These are phyloP conservation scores for Letharia lupina DNA, from an alignment of 495 filamentous ascomycete species.

Conservation along the genomic window DNA sequence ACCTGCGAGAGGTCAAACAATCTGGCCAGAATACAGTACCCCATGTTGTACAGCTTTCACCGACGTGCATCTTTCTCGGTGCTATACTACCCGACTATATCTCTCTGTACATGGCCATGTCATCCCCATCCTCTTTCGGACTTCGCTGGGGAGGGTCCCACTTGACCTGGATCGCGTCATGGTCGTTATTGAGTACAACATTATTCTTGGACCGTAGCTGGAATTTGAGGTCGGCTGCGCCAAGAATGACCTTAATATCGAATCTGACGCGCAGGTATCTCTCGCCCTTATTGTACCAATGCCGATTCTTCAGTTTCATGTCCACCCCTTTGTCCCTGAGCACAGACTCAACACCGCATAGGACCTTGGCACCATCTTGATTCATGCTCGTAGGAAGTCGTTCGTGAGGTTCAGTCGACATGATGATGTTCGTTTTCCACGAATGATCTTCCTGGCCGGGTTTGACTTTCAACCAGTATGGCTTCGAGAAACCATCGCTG, in stretches of 20 bases:
- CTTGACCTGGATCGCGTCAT: conserved; percentile 43
- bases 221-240: conserved; percentile 48
- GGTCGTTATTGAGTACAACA: conserved; percentile 35
- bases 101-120: not conserved
- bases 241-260: conserved; percentile 44
- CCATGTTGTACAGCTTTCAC: too few species aligned
- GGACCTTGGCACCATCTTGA: conserved; percentile 27
- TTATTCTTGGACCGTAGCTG: conserved; percentile 45
- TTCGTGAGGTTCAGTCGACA: conserved; percentile 36
- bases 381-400: conserved; percentile 38
- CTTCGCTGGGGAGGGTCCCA: conserved; percentile 35
- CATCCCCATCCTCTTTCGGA: not conserved
- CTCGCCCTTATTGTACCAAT: conserved; percentile 37
- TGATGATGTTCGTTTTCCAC: conserved; percentile 43
- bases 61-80: too few species aligned
- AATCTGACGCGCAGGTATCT: conserved; percentile 43
- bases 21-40: too few species aligned
- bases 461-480: conserved; percentile 40
- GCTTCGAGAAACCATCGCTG: conserved; percentile 33
- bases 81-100: not conserved
- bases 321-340: conserved; percentile 31
- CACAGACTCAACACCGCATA: conserved; percentile 29
- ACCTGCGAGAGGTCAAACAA: too few species aligned
- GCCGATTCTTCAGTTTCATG: conserved; percentile 38
- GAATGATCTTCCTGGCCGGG: conserved; percentile 31